Base-by-base conservation (phyloP, 768 basidiomycete species). In the Paxillus involutus region DNA sequence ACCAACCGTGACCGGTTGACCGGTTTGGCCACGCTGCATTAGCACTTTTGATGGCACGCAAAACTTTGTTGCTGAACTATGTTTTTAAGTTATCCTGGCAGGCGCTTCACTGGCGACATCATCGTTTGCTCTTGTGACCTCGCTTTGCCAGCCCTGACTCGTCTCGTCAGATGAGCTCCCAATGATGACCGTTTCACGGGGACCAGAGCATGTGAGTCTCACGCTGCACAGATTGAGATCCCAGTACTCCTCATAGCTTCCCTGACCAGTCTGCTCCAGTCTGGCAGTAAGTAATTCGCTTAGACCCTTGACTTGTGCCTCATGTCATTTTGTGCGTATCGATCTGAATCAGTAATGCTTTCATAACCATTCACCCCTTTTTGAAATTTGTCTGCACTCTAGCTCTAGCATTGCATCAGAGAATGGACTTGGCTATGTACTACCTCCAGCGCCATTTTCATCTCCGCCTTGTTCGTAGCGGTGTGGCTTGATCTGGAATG, bases 401-500 rank as follows among this genome's bases (percentile, higher is more conserved):
- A 49, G 48, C 48, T 51, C 33, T 35, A 12, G 21, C 46, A 50
- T 48, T 47, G 12, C 39, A 50, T 48, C 64, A 59, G 26, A 26
- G 26, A 26, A 26, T 26, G 26, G 26, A 26, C 26, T 26, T 26
- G 26, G 26, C 26, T 26, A 26, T 26, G 26, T 26, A 26, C 26
- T 26, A 26, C 33, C 51, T 30, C 45, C 21, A 53, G 17, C 54
- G 51, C 37, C 49, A 48, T 33, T 44, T 71, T 72, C 70, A 71
- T 71, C 59, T 71, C 70, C 66, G 66, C 68, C 61, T 29, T 30
- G 49, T 55, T 48, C 52, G 47, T 44, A 42, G 50, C 43, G 29
- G 49, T 10, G 17, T 10, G 17, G 7, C 17, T 62, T 52, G 42
- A 3, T 69, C 64, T 49, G 19, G 67, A 64, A 58, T 65, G 49